These are phyloP conservation scores for Alternaria angustiovoidea DNA, from an alignment of 2,329 filamentous ascomycete species.

Conservation along the genomic window DNA sequence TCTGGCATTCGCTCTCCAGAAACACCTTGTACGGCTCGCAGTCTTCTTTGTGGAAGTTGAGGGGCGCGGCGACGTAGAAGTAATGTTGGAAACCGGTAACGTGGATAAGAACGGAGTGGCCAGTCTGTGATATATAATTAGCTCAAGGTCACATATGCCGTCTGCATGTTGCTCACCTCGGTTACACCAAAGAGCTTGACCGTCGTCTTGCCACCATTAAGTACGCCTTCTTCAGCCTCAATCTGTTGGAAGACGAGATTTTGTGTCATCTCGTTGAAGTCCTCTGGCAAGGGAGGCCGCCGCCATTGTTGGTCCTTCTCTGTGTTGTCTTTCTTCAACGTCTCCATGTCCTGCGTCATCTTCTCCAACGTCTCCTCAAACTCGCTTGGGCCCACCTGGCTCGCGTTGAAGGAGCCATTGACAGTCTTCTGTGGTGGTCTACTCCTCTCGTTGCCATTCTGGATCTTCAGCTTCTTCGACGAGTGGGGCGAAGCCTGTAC, in stretches of 20 bases:
- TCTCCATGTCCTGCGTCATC: slow-evolving; percentile 90
- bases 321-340: slow-evolving; percentile 82
- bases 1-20: slow-evolving; percentile 79
- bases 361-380: slow-evolving; percentile 98
- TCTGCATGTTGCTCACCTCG: slow-evolving; percentile 59
- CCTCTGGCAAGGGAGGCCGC: slow-evolving; percentile 63
- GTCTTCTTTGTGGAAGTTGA: slow-evolving; percentile 80
- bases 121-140: slow-evolving; percentile 56
- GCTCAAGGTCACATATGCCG: not conserved
- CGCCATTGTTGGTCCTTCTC: slow-evolving; percentile 96
- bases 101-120: slow-evolving; percentile 92
- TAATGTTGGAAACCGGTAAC: slow-evolving; percentile 97
- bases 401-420: slow-evolving; percentile 64
- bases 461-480: slow-evolving; percentile 85
- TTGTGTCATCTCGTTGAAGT: slow-evolving; percentile 70
- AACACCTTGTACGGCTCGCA: slow-evolving; percentile 80
- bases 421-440: slow-evolving; percentile 70
- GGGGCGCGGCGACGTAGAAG: slow-evolving; percentile 88
- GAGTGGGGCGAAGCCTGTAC: slow-evolving; percentile 57
- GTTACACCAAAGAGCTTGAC: slow-evolving; percentile 96
- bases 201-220: slow-evolving; percentile 77
- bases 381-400: slow-evolving; percentile 86
- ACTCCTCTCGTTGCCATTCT: slow-evolving; percentile 64
- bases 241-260: slow-evolving; percentile 93
- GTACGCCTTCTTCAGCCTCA: slow-evolving; percentile 87